Conservation (phyloP, 2,329 filamentous ascomycete genomes). For the Exophiala spinifera region DNA sequence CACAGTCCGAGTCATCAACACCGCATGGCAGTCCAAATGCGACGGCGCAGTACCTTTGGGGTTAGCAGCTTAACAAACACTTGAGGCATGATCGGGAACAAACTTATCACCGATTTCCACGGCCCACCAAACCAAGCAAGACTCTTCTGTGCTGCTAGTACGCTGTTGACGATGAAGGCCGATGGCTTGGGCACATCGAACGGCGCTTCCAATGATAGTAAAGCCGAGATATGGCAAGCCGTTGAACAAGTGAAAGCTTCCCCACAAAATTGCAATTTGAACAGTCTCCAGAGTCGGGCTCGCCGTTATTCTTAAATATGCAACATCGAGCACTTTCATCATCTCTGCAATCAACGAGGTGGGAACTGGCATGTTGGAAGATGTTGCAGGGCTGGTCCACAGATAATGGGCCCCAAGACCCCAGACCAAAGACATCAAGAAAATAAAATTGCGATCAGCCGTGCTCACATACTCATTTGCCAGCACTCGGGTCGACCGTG, state of each 20-base stretch:
- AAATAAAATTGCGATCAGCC: conserved; percentile 2
- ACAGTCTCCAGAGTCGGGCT: conserved; percentile 3
- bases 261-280: conserved; percentile 5
- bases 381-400: conserved; percentile 3
- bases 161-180: conserved; percentile 6
- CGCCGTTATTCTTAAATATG: conserved; percentile 1
- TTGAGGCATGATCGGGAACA: background rate
- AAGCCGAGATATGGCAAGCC: conserved; percentile 9
- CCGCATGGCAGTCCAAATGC: conserved; percentile 9
- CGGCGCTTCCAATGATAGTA: conserved; percentile 8
- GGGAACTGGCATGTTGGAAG: background rate
- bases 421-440: conserved; percentile 9
- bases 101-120: conserved; percentile 9
- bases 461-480: background rate
- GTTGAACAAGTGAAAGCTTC: conserved; percentile 9
- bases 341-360: background rate
- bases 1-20: conserved; percentile 8
- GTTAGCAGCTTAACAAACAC: background rate
- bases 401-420: conserved; percentile 5
- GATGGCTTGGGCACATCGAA: conserved; percentile 5
- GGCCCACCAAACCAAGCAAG: conserved; percentile 8
- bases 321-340: conserved; percentile 1
- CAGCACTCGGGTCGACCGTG: background rate
- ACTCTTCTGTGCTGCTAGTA: background rate
- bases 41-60: conserved; percentile 2